Evolutionary conservation across 768 basidiomycete species (phyloP), one percentile per base, ranked within the genome.

Genomic region (Clavulina sp.): DNA sequence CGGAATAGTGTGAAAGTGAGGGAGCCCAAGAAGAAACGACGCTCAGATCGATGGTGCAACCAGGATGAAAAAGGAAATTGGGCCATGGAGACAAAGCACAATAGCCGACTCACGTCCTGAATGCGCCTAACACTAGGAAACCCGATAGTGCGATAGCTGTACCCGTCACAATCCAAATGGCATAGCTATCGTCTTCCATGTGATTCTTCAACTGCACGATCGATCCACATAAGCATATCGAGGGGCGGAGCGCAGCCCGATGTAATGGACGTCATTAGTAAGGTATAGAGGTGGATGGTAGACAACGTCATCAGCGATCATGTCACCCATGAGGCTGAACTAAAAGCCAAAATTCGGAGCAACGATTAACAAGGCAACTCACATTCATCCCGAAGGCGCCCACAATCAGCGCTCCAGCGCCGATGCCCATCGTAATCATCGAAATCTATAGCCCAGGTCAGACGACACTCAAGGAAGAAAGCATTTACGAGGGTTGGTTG

Each of bases 331-430:
- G n/a, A n/a, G n/a, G n/a, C n/a, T n/a, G n/a, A n/a, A n/a, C n/a
- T n/a, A n/a, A n/a, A n/a, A n/a, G n/a, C n/a, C n/a, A n/a, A n/a
- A n/a, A n/a, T n/a, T n/a, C n/a, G n/a, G n/a, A 43, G 23, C 19
- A 49, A 32, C 16, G 9, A 50, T 6, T 4, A 3, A 59, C 55
- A 16, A 46, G 9, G 46, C 41, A 19, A 68, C 85, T 61, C 61
- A 92, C 89, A 64, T 95, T 96, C 92, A 96, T 96, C 16, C 92
- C 92, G 59, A 96, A 93, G 3, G 95, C 61, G 4, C 92, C 91
- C 44, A 89, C 89, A 4, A 93, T 68, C 32, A 96, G 70, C 16
- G 92, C 88, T 2, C 92, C 91, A 28, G 80, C 74, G 7, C 92
- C 92, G 53, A 97, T 73, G 0, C 93, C 93, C 68, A 96, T 78